Conservation (phyloP, 2,329 filamentous ascomycete genomes). For the Chlorencoelia australis region DNA sequence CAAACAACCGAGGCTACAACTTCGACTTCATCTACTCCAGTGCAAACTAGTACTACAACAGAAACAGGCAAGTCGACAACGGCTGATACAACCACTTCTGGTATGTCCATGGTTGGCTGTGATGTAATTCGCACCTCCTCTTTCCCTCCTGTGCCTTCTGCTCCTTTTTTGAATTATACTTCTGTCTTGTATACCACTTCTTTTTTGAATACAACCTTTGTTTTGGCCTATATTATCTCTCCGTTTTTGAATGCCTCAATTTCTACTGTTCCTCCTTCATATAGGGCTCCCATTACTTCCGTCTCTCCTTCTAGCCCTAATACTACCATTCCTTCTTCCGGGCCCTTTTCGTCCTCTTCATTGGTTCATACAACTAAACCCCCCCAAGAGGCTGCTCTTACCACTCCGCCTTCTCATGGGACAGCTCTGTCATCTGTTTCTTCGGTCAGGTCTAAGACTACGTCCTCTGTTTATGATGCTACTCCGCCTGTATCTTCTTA, state of each 20-base stretch:
- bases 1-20: neutral
- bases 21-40: neutral
- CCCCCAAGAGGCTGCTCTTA: too few species aligned
- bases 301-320: neutral
- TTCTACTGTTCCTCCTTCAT: neutral
- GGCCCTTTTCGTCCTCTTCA: too few species aligned
- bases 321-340: too few species aligned
- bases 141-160: slow-evolving; percentile 10
- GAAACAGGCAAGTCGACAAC: neutral
- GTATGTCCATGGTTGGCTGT: neutral
- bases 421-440: too few species aligned
- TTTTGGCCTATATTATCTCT: slow-evolving; percentile 1
- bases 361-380: too few species aligned
- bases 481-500: too few species aligned
- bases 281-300: neutral
- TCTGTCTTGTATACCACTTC: neutral
- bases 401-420: too few species aligned
- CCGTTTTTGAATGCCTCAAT: neutral
- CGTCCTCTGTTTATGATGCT: too few species aligned
- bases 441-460: too few species aligned
- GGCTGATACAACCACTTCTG: neutral
- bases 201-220: slow-evolving; percentile 4
- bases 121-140: too few species aligned
- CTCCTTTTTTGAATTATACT: slow-evolving; percentile 7
- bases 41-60: neutral